phyloP scores from a whole-genome alignment of 768 basidiomycete species.

The Rhodotorula babjevae region DNA sequence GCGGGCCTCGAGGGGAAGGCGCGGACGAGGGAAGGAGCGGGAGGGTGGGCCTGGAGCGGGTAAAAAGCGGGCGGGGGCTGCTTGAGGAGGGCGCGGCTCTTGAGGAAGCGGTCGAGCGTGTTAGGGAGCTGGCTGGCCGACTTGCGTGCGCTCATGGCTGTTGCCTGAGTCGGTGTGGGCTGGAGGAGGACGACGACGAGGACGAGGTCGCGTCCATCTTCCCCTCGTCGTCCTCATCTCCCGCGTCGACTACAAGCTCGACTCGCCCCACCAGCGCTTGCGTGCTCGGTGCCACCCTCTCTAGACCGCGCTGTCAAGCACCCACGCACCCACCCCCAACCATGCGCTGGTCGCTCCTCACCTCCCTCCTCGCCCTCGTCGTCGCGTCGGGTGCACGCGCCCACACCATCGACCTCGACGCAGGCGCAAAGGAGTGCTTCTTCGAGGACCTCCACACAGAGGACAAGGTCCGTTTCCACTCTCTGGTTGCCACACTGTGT shows the following conservation, averaged over 20 bases:
- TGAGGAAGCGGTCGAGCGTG: slow-evolving; percentile 26
- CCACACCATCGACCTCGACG: slow-evolving; percentile 54
- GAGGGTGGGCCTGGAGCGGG: slow-evolving; percentile 32
- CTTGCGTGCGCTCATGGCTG: slow-evolving; percentile 34
- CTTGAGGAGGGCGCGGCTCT: slow-evolving; percentile 28
- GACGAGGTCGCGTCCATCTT: too few species aligned
- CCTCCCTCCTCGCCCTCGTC: background rate
- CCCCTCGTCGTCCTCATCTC: too few species aligned
- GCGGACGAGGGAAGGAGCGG: slow-evolving; percentile 35
- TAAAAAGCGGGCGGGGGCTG: slow-evolving; percentile 30
- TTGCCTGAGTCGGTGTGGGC: too few species aligned
- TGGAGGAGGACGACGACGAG: too few species aligned
- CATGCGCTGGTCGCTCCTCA: background rate
- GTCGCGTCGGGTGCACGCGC: slow-evolving; percentile 22
- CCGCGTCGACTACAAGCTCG: too few species aligned
- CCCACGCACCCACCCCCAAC: background rate
- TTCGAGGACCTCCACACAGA: slow-evolving; percentile 88
- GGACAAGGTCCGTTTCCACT: slow-evolving; percentile 62
- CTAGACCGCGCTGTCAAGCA: too few species aligned
- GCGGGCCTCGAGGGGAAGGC: slow-evolving; percentile 16
- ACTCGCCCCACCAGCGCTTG: too few species aligned
- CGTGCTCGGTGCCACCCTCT: too few species aligned
- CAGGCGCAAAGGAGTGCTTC: slow-evolving; percentile 86
- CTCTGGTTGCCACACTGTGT: too few species aligned
- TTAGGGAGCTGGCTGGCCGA: slow-evolving; percentile 7